Evolutionary conservation across 1,284 basidiomycete genomes (phyloP), one percentile per base, ranked within the genome.

Genomic region (Apiotrichum akiyoshidainum): DNA sequence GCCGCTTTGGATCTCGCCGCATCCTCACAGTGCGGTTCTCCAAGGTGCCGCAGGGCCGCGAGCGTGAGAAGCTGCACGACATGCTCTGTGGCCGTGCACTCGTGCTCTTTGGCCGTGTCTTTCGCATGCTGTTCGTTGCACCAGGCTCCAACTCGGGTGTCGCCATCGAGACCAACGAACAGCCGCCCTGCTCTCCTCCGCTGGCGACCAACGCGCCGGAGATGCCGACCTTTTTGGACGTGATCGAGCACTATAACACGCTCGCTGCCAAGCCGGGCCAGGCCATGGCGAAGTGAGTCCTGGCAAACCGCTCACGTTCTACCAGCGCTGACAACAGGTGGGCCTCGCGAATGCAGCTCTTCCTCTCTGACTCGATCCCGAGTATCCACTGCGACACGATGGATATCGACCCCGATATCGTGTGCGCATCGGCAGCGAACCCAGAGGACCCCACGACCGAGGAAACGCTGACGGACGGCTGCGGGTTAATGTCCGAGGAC

Each of bases 341-440:
- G 72, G 69, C 70, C 1, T 66, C 71, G 11, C 58, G 72, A 41
- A 61, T 63, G 2, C 69, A 74, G 54, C 63, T 74, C 14, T 42
- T 69, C 6, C 65, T 73, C 22, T 70, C 71, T 5, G 73, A 75
- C 48, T 66, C 70, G 3, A 60, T 72, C 7, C 72, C 73, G 0
- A 67, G 59, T 0, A 14, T 57, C 1, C 34, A 7, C 2, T 54
- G 55, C 0, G 46, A 37, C 3, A 48, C 50, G 11, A 65, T 71
- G 5, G 22, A 14, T 1, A 57, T 66, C 26, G 58, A 65, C 19
- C 53, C 52, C 1, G 73, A 75, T 52, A 66, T 73, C 33, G 65
- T 73, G 2, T 54, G 50, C 41, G 63, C 64, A 0, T 63, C 68
- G 26, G 63, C 71, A 53, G 65, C 59, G 4, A 19, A 54, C 26